phyloP scores from a whole-genome alignment of 805 yeast genomes.

The Zygotorulaspora florentina region DNA sequence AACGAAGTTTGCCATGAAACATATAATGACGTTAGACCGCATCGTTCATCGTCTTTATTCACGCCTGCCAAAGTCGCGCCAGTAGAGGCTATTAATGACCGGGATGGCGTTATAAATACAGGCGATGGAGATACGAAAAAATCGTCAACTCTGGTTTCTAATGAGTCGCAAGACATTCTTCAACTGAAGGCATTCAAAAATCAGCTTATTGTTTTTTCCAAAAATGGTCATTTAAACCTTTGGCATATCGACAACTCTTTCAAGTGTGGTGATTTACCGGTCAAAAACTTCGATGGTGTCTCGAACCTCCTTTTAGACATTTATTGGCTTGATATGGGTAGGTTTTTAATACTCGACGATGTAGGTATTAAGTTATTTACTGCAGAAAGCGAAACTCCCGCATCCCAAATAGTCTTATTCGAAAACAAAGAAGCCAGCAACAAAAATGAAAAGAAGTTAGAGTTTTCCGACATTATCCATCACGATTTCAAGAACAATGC shows the following conservation, averaged over 20 bases:
- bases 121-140: background rate
- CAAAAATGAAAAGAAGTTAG: background rate
- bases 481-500: slow-evolving; percentile 30
- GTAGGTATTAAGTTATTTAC: slow-evolving; percentile 22
- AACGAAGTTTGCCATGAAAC: slow-evolving; percentile 3
- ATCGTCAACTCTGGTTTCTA: slow-evolving; percentile 8
- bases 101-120: background rate
- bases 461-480: slow-evolving; percentile 15
- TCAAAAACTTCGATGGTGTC: slow-evolving; percentile 16
- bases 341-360: slow-evolving; percentile 19
- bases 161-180: slow-evolving; percentile 2
- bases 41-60: slow-evolving; percentile 15
- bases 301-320: slow-evolving; percentile 17
- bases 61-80: slow-evolving; percentile 9
- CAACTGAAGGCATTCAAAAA: slow-evolving; percentile 10
- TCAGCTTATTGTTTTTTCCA: slow-evolving; percentile 10
- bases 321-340: slow-evolving; percentile 25
- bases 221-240: slow-evolving; percentile 9
- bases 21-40: slow-evolving; percentile 8
- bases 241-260: slow-evolving; percentile 16
- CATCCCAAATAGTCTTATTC: slow-evolving; percentile 15
- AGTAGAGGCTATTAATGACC: slow-evolving; percentile 1
- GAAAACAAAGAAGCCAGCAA: slow-evolving; percentile 2
- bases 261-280: slow-evolving; percentile 12
- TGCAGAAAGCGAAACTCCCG: slow-evolving; percentile 10